phyloP scores from a whole-genome alignment of 441 rosid species.

The Eruca vesicaria region DNA sequence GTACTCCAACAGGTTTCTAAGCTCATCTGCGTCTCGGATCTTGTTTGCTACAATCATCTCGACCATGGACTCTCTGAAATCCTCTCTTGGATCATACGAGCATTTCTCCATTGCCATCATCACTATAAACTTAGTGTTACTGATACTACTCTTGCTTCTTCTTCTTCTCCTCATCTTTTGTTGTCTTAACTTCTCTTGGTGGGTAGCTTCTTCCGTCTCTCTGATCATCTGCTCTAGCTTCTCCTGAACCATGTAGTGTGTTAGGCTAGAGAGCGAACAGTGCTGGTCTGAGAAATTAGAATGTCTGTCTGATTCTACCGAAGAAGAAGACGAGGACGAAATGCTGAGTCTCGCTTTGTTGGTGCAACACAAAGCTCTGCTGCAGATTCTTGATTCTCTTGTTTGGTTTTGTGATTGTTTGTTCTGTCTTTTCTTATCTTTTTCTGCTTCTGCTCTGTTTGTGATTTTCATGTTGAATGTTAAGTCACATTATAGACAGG shows the following conservation, averaged over 20 bases:
- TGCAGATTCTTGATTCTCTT: conserved; percentile 48
- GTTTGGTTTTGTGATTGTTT: conserved; percentile 22
- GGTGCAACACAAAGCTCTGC: conserved; percentile 57
- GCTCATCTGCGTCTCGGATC: conserved; percentile 62
- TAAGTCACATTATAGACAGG: conserved; percentile 19
- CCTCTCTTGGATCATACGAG: conserved; percentile 78
- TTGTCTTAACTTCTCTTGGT: conserved; percentile 38
- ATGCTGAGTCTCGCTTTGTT: conserved; percentile 56
- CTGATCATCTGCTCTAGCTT: conserved; percentile 83
- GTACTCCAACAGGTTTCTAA: conserved; percentile 72
- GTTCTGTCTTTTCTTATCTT: conserved; percentile 5
- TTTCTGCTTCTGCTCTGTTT: conserved; percentile 14
- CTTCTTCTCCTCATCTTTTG: conserved; percentile 32
- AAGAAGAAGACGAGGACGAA: conserved; percentile 43
- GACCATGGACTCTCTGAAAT: conserved; percentile 78
- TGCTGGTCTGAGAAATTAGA: conserved; percentile 44
- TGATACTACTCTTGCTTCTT: conserved; percentile 20
- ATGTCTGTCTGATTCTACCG: conserved; percentile 50
- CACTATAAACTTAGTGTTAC: conserved; percentile 57
- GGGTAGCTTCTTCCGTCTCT: conserved; percentile 46
- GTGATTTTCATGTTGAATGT: conserved; percentile 25
- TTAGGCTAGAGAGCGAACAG: conserved; percentile 64
- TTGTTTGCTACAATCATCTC: conserved; percentile 75
- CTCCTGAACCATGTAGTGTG: conserved; percentile 92
- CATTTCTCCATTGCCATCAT: conserved; percentile 86